Evolutionary conservation across 139 green algal species (phyloP).

Genomic region (Dunaliella primolecta): DNA sequence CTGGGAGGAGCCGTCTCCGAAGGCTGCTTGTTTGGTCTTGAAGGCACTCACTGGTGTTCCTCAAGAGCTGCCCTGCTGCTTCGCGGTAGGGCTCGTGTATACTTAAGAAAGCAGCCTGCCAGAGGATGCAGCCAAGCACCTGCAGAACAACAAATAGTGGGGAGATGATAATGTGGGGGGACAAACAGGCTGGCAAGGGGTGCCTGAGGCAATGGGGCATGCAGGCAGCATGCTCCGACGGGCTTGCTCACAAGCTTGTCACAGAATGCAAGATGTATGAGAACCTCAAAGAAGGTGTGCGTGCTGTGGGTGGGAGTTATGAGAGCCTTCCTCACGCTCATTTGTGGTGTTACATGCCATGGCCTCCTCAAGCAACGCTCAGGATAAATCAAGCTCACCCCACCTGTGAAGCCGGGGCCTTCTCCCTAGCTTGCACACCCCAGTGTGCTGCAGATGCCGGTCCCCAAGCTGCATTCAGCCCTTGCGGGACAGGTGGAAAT

Average conservation of each 20-base stretch:
- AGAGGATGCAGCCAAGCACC: background rate
- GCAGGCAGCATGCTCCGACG: background rate
- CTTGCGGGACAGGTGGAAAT: too few species aligned
- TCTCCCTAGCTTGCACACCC: too few species aligned
- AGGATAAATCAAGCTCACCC: too few species aligned
- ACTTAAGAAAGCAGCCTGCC: background rate
- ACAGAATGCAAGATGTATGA: too few species aligned
- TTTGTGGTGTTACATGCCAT: too few species aligned
- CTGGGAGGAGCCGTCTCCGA: background rate
- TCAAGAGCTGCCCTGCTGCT: background rate
- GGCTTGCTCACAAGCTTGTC: background rate
- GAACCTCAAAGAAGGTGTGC: too few species aligned
- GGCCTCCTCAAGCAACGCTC: too few species aligned
- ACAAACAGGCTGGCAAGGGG: background rate
- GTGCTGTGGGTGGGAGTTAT: background rate
- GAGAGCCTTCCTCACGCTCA: background rate
- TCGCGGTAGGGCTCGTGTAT: background rate
- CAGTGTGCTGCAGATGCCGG: too few species aligned
- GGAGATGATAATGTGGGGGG: too few species aligned
- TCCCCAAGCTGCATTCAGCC: too few species aligned
- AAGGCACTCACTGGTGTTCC: background rate
- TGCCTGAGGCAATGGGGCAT: background rate
- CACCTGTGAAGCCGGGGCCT: too few species aligned
- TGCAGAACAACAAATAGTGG: background rate
- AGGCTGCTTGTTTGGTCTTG: background rate